These are phyloP conservation scores for Melampsora americana DNA, from an alignment of 1,284 basidiomycete genomes.

Conservation along the genomic window DNA sequence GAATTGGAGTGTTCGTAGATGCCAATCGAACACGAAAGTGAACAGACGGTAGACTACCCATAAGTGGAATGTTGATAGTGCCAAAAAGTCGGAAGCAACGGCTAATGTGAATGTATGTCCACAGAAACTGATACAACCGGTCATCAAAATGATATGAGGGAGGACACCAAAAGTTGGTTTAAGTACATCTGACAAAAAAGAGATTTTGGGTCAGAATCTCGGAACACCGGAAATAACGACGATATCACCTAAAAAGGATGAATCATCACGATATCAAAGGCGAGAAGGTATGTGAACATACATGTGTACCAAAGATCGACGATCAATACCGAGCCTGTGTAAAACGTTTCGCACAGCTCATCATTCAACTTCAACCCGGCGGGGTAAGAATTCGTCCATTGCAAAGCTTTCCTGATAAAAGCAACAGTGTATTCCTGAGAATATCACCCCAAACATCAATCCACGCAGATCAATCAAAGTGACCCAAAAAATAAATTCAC, in stretches of 20 bases:
- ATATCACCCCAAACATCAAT: slow-evolving; percentile 32
- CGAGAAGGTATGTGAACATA: slow-evolving; percentile 53
- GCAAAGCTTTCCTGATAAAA: slow-evolving; percentile 61
- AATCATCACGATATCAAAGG: neutral
- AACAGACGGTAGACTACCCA: slow-evolving; percentile 69
- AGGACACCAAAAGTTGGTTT: slow-evolving; percentile 56
- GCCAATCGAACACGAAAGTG: slow-evolving; percentile 64
- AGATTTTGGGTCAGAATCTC: slow-evolving; percentile 37
- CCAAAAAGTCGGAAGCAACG: slow-evolving; percentile 65
- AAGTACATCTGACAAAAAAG: slow-evolving; percentile 52
- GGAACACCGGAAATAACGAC: slow-evolving; percentile 50
- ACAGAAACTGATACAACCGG: slow-evolving; percentile 62
- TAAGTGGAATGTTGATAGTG: slow-evolving; percentile 70
- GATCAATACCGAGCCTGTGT: slow-evolving; percentile 65
- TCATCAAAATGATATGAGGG: slow-evolving; percentile 58
- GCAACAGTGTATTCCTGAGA: slow-evolving; percentile 59
- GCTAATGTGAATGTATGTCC: slow-evolving; percentile 72
- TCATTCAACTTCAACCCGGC: slow-evolving; percentile 94
- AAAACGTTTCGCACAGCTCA: slow-evolving; percentile 70
- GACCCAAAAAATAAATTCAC: slow-evolving; percentile 45
- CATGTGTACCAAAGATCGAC: slow-evolving; percentile 66
- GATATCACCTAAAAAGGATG: slow-evolving; percentile 47
- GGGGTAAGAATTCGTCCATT: slow-evolving; percentile 93
- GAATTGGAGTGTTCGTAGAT: slow-evolving; percentile 64
- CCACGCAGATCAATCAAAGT: slow-evolving; percentile 31